These are phyloP conservation scores for Gossypium raimondii DNA, from an alignment of 345 rosid genomes.

Conservation along the genomic window DNA sequence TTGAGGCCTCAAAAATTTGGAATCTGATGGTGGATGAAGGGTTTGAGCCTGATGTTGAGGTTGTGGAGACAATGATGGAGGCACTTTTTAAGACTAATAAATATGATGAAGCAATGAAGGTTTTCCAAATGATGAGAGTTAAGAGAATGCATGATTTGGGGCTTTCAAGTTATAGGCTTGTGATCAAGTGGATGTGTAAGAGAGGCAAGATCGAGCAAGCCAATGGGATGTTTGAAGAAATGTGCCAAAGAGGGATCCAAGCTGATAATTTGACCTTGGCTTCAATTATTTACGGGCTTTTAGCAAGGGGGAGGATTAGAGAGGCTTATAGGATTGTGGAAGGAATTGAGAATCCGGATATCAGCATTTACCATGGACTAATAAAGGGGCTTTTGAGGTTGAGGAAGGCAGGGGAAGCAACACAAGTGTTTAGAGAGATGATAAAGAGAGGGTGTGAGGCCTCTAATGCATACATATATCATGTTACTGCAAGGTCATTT, in stretches of 20 bases:
- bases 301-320: conserved; percentile 47
- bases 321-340: conserved; percentile 47
- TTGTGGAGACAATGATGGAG: conserved; percentile 59
- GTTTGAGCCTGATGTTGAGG: conserved; percentile 45
- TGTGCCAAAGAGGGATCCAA: too few relatives aligned
- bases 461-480: too few relatives aligned
- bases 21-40: conserved; percentile 77
- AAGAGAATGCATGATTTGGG: too few relatives aligned
- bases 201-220: too few relatives aligned
- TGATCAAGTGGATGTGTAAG: too few relatives aligned
- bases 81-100: conserved; percentile 55
- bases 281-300: conserved; percentile 48
- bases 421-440: conserved; percentile 76
- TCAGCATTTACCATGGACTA: conserved; percentile 58
- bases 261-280: too few relatives aligned
- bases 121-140: too few relatives aligned
- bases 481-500: too few relatives aligned
- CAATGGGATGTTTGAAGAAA: too few relatives aligned
- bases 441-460: conserved; percentile 70
- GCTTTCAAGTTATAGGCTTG: too few relatives aligned
- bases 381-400: conserved; percentile 59
- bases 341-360: conserved; percentile 48
- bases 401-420: conserved; percentile 42
- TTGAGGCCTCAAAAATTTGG: conserved; percentile 81
- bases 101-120: conserved; percentile 56